These are phyloP conservation scores for Talinum fruticosum DNA, from an alignment of 148 eudicot genomes.

Conservation along the genomic window DNA sequence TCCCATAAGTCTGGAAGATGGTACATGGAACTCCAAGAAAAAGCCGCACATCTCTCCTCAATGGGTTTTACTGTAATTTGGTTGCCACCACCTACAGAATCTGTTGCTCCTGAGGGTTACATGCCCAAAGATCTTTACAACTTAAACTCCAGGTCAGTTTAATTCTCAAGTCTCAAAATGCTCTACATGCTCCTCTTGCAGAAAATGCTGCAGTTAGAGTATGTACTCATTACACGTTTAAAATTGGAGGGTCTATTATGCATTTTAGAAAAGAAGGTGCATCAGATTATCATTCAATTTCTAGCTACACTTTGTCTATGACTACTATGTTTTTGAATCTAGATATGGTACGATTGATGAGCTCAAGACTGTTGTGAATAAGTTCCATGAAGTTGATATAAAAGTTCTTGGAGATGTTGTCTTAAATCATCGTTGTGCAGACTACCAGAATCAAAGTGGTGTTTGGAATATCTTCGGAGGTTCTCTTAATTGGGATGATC, in stretches of 20 bases:
- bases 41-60: slow-evolving; percentile 58
- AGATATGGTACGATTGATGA: slow-evolving; percentile 89
- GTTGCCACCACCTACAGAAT: slow-evolving; percentile 97
- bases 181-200: neutral
- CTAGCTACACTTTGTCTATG: neutral
- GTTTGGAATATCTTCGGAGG: slow-evolving; percentile 98
- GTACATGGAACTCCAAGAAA: slow-evolving; percentile 75
- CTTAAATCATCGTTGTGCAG: slow-evolving; percentile 93
- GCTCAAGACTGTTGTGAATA: slow-evolving; percentile 65
- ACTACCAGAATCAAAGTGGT: slow-evolving; percentile 70
- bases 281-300: neutral
- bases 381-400: slow-evolving; percentile 70
- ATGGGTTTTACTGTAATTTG: slow-evolving; percentile 85
- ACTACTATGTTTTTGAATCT: slow-evolving; percentile 19
- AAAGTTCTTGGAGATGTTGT: slow-evolving; percentile 95
- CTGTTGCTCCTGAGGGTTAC: slow-evolving; percentile 98
- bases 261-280: too few relatives aligned
- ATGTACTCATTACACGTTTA: too few relatives aligned
- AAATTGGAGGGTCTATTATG: too few relatives aligned
- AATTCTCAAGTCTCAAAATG: slow-evolving; percentile 1
- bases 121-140: slow-evolving; percentile 96
- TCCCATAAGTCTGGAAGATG: slow-evolving; percentile 92
- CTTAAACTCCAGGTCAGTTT: slow-evolving; percentile 79
- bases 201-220: neutral
- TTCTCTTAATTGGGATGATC: slow-evolving; percentile 97